Percentiles rank a stretch among this genome's conserved stretches.
Conservation (phyloP, 495 filamentous ascomycete species). For the Aspergillus affinis region DNA sequence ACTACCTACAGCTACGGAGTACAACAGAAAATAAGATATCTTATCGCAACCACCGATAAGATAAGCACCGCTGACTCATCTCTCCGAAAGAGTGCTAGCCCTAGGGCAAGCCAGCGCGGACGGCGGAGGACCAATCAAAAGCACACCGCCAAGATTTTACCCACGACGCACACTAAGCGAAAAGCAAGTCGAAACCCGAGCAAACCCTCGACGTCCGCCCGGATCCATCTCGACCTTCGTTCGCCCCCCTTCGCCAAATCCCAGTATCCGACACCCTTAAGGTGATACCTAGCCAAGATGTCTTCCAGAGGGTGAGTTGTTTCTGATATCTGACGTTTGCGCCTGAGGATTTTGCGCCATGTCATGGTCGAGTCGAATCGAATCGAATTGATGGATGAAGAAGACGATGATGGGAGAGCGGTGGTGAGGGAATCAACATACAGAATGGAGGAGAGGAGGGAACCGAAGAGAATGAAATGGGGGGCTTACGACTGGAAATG, state of each 20-base stretch:
- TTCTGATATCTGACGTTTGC: slow-evolving; percentile 1
- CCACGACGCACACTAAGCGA: slow-evolving; percentile 50
- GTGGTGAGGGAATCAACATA: no score
- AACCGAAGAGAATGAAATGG: background rate
- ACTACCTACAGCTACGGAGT: no score
- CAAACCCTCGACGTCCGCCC: slow-evolving; percentile 15
- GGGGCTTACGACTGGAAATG: background rate
- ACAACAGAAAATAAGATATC: no score
- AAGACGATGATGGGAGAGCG: background rate
- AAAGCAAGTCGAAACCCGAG: slow-evolving; percentile 36
- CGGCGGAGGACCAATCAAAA: slow-evolving; percentile 24
- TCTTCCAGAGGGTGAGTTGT: slow-evolving; percentile 55
- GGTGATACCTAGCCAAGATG: slow-evolving; percentile 53
- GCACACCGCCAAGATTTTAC: slow-evolving; percentile 44
- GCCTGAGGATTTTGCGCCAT: background rate
- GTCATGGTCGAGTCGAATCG: background rate
- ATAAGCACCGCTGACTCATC: background rate
- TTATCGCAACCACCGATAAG: background rate
- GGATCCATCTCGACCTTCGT: slow-evolving; percentile 34
- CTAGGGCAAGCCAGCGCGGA: slow-evolving; percentile 35
- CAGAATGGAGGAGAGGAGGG: no score
- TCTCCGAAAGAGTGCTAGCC: slow-evolving; percentile 30
- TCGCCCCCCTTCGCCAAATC: slow-evolving; percentile 35
- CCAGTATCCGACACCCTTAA: slow-evolving; percentile 42
- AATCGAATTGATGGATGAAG: no score